Conservation (phyloP, 108 stramenopile genomes). For the Heterococcus sp. region DNA sequence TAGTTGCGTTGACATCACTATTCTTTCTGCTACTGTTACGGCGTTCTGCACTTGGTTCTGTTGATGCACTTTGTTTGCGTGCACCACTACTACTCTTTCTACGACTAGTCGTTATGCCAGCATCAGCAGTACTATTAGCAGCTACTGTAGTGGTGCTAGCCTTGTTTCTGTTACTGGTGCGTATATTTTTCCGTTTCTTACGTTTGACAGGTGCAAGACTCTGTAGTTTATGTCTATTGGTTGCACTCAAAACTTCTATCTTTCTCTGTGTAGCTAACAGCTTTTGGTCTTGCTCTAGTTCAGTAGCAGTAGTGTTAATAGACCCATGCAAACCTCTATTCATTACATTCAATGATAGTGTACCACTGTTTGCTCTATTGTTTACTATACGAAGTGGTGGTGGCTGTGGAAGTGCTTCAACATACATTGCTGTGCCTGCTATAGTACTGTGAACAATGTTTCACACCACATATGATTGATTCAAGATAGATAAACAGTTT, state of each 20-base stretch:
- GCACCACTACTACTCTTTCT: neutral
- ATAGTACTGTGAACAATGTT: slow-evolving; percentile 2
- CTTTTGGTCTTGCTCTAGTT: neutral
- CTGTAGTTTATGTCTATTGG: slow-evolving; percentile 7
- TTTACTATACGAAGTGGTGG: slow-evolving; percentile 23
- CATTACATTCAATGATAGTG: no score
- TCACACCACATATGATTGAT: neutral
- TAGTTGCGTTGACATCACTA: no score
- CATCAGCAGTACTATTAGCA: no score
- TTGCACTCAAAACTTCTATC: slow-evolving; percentile 16
- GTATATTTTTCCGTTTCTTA: no score
- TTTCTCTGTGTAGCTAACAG: slow-evolving; percentile 6
- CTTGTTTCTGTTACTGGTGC: no score
- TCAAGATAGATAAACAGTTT: neutral
- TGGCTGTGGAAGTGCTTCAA: slow-evolving; percentile 32
- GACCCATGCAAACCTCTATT: no score
- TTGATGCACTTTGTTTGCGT: no score
- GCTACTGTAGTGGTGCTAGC: no score
- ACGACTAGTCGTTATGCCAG: no score
- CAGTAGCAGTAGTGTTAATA: neutral
- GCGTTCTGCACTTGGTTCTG: no score
- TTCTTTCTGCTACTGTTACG: no score
- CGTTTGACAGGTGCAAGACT: neutral
- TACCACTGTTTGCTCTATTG: no score
- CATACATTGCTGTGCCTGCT: slow-evolving; percentile 34